A percentile compares a stretch with the other conserved stretches of the same genome.
These are phyloP conservation scores for Obelidium mucronatum DNA, from an alignment of 192 early-diverging fungal genomes.

Conservation along the genomic window DNA sequence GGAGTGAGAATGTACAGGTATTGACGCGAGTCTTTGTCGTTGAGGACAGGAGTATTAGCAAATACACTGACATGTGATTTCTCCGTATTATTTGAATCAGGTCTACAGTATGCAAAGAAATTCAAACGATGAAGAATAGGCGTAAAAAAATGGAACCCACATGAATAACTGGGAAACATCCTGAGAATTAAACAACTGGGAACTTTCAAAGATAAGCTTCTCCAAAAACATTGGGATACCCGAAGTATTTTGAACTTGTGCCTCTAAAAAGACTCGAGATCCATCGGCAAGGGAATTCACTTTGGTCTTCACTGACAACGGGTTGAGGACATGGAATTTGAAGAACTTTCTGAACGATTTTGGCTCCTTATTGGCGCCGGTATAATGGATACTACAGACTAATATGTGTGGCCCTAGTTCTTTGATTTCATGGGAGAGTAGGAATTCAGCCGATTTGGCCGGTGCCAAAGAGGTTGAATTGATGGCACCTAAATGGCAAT, in stretches of 20 bases:
- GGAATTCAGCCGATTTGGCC: conserved; percentile 73
- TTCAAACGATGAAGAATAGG: no score
- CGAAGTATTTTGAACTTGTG: conserved; percentile 92
- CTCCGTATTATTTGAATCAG: no score
- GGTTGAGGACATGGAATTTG: conserved; percentile 97
- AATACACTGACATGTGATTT: no score
- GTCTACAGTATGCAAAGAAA: no score
- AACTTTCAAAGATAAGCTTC: conserved; percentile 84
- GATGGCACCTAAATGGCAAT: no score
- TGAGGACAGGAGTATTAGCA: conserved; percentile 5
- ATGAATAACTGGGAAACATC: no score
- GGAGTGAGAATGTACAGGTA: conserved; percentile 88
- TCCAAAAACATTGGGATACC: conserved; percentile 84
- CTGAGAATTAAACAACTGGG: conserved; percentile 77
- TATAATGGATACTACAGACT: conserved; percentile 86
- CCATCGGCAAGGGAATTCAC: conserved; percentile 74
- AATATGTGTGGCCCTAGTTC: conserved; percentile 93
- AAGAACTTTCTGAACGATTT: conserved; percentile 88
- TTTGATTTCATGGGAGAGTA: conserved; percentile 93
- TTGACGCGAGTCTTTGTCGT: conserved; percentile 80
- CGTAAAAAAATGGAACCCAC: no score
- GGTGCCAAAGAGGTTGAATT: conserved; percentile 66
- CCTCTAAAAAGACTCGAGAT: conserved; percentile 75
- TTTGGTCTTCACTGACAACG: conserved; percentile 95
- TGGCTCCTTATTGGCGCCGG: conserved; percentile 53